Percentiles rank a stretch among this genome's conserved stretches.
Evolutionary conservation across 164 flowering plant genomes (phyloP).

Genomic region (Macadamia tetraphylla): DNA sequence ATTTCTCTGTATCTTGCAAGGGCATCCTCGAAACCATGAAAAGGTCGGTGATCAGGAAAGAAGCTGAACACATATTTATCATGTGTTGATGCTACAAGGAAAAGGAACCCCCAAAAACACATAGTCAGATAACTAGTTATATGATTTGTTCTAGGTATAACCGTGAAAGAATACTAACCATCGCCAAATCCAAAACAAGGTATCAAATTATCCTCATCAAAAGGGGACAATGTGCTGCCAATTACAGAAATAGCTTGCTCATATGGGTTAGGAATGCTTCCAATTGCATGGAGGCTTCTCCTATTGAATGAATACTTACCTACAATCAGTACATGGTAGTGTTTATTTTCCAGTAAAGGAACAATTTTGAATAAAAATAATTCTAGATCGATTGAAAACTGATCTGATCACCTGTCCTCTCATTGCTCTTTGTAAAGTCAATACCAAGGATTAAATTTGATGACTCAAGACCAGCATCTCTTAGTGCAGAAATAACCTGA

Average conservation of each 20-base stretch:
- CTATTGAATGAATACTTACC: slow-evolving; percentile 57
- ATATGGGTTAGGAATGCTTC: slow-evolving; percentile 68
- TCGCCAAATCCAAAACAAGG: slow-evolving; percentile 99
- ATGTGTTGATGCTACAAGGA: slow-evolving; percentile 60
- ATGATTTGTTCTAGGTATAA: neutral
- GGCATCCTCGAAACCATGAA: slow-evolving; percentile 79
- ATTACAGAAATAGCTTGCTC: slow-evolving; percentile 92
- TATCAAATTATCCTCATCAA: slow-evolving; percentile 87
- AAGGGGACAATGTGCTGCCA: slow-evolving; percentile 75
- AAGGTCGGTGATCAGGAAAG: slow-evolving; percentile 58
- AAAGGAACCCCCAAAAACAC: neutral
- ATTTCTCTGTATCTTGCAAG: slow-evolving; percentile 74
- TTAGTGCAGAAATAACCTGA: slow-evolving; percentile 65
- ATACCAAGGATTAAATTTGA: slow-evolving; percentile 86
- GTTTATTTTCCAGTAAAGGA: neutral
- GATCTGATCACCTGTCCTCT: slow-evolving; percentile 65
- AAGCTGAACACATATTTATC: slow-evolving; percentile 84
- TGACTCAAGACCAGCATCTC: slow-evolving; percentile 89
- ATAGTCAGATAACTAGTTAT: neutral
- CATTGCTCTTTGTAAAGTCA: slow-evolving; percentile 94
- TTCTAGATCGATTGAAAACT: neutral
- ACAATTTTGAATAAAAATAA: neutral
- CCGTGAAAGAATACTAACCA: slow-evolving; percentile 40
- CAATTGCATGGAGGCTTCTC: slow-evolving; percentile 73
- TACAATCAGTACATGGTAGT: slow-evolving; percentile 20